Conservation (phyloP, 2,329 filamentous ascomycete species). For the Sporothrix inflata region DNA sequence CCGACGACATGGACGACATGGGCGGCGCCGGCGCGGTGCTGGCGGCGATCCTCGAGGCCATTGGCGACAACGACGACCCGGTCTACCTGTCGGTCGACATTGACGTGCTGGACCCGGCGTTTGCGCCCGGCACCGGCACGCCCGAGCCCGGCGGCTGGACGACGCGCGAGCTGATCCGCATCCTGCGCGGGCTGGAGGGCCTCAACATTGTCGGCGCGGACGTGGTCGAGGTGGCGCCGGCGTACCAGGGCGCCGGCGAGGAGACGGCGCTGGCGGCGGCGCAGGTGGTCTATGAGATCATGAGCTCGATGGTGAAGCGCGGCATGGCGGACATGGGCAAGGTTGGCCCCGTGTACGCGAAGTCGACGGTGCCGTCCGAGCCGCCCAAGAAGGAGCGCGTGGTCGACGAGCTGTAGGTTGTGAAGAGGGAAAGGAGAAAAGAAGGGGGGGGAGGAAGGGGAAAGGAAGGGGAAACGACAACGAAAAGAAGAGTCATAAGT, state of each 20-base stretch:
- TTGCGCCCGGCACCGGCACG: conserved; percentile 67
- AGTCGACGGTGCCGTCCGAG: background rate
- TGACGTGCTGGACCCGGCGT: conserved; percentile 45
- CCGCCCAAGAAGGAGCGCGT: conserved; percentile 29
- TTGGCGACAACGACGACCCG: conserved; percentile 73
- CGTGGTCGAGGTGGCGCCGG: conserved; percentile 85
- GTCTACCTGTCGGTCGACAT: conserved; percentile 54
- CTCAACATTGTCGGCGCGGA: conserved; percentile 88
- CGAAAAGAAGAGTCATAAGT: background rate
- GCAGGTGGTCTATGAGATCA: conserved; percentile 83
- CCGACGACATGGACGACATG: conserved; percentile 85
- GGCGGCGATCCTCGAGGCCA: conserved; percentile 64
- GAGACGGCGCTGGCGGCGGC: conserved; percentile 81
- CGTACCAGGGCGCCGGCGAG: conserved; percentile 80
- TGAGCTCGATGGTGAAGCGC: conserved; percentile 69
- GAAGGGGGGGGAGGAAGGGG: background rate
- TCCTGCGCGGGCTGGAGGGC: conserved; percentile 78
- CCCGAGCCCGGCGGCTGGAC: conserved; percentile 93
- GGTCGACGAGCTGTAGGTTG: conserved; percentile 41
- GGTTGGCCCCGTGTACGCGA: conserved; percentile 33
- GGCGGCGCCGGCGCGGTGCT: conserved; percentile 67
- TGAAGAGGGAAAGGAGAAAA: background rate
- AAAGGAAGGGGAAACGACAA: background rate
- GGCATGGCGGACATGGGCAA: conserved; percentile 46
- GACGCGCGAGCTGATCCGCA: conserved; percentile 81